Evolutionary conservation across 225 moss, liverwort and hornwort genomes (phyloP).

Genomic region (Physcomitrium patens): DNA sequence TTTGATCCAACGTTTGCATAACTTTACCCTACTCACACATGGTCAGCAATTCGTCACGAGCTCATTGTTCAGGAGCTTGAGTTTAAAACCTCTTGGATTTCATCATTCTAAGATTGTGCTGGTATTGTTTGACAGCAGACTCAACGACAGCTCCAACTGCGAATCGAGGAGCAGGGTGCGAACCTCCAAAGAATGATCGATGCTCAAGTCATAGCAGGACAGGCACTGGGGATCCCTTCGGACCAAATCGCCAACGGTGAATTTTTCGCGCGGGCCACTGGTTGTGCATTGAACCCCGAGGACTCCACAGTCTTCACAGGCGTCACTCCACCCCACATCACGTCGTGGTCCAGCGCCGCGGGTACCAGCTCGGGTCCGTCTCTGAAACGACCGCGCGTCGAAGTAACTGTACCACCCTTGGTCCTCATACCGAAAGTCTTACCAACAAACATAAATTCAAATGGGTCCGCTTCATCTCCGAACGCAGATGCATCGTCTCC

Average conservation of each 20-base stretch:
- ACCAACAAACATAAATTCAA: slow-evolving; percentile 4
- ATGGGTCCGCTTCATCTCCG: slow-evolving; percentile 14
- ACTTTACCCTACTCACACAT: not conserved
- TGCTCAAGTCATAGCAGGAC: slow-evolving; percentile 60
- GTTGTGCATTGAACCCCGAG: not conserved
- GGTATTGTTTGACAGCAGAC: slow-evolving; percentile 44
- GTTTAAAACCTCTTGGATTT: no score
- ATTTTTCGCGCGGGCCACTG: slow-evolving; percentile 20
- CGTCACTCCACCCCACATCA: no score
- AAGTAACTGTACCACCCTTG: slow-evolving; percentile 29
- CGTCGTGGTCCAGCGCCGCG: not conserved
- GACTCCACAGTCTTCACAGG: not conserved
- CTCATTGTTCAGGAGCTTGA: no score
- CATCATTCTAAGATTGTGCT: slow-evolving; percentile 1
- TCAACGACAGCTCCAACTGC: slow-evolving; percentile 72
- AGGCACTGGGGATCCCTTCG: slow-evolving; percentile 31
- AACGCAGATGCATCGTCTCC: no score
- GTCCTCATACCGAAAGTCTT: slow-evolving; percentile 38
- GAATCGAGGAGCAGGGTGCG: slow-evolving; percentile 80
- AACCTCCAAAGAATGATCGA: slow-evolving; percentile 74
- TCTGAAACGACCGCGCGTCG: slow-evolving; percentile 36
- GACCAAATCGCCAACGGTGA: slow-evolving; percentile 36
- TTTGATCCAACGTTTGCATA: not conserved
- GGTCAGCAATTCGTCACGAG: not conserved
- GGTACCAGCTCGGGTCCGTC: slow-evolving; percentile 14